A percentile compares a stretch with the other conserved stretches of the same genome.
phyloP scores from a whole-genome alignment of 2,329 filamentous ascomycete species.

The Lachnellula cervina region DNA sequence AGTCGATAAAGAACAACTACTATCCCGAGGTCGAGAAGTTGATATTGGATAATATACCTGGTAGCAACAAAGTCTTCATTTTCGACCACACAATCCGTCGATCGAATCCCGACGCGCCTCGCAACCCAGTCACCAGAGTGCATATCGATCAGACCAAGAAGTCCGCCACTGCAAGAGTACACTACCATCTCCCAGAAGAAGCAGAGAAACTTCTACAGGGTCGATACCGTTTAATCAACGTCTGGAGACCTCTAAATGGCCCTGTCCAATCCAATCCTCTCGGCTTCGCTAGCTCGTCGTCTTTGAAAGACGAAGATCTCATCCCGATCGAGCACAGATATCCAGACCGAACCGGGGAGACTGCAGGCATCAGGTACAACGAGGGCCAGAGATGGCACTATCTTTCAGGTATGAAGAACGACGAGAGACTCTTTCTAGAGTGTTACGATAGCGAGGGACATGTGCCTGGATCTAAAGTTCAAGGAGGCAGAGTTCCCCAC shows the following conservation, averaged over 20 bases:
- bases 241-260: constrained; percentile 54
- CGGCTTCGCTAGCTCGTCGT: constrained; percentile 28
- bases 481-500: constrained; percentile 60
- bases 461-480: constrained; percentile 44
- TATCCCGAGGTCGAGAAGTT: constrained; percentile 80
- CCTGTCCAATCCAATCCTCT: constrained; percentile 29
- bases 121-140: constrained; percentile 65
- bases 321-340: constrained; percentile 32
- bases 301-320: constrained; percentile 27
- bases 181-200: constrained; percentile 60
- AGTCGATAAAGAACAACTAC: constrained; percentile 65
- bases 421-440: constrained; percentile 32
- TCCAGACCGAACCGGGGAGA: constrained; percentile 29
- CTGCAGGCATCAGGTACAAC: constrained; percentile 30
- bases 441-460: constrained; percentile 37
- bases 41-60: constrained; percentile 62
- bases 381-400: constrained; percentile 32
- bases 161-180: constrained; percentile 63
- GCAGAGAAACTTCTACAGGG: constrained; percentile 60
- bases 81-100: constrained; percentile 91
- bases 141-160: constrained; percentile 79
- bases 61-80: constrained; percentile 61
- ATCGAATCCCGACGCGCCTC: constrained; percentile 49
- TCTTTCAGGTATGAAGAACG: constrained; percentile 30
- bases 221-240: constrained; percentile 79